Percentiles rank a stretch among this genome's conserved stretches.
Conservation (phyloP, 73 alveolate species). For the Tetrahymena thermophila region DNA sequence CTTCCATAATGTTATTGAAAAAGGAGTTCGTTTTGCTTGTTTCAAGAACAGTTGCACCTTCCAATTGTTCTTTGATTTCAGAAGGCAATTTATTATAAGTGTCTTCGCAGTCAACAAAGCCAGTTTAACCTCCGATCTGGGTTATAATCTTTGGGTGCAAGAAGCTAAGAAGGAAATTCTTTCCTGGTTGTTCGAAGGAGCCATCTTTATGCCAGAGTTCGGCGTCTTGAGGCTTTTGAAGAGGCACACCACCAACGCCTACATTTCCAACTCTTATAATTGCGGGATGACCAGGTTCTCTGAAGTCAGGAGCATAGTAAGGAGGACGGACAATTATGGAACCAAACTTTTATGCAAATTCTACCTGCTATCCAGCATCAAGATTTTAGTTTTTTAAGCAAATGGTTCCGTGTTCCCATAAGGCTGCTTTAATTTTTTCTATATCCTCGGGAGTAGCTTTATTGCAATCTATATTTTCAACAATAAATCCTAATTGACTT, state of each 20-base stretch:
- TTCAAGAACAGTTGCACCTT: background rate
- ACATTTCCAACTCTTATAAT: background rate
- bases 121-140: background rate
- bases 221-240: background rate
- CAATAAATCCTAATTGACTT: background rate
- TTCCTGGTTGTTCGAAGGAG: background rate
- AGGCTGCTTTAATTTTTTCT: background rate
- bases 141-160: background rate
- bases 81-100: background rate
- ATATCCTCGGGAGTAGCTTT: background rate
- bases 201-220: background rate
- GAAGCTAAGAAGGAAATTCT: background rate
- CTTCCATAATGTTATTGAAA: background rate
- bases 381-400: background rate
- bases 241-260: background rate
- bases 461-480: background rate
- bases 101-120: background rate
- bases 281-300: background rate
- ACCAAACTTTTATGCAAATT: background rate
- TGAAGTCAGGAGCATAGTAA: background rate
- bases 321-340: background rate
- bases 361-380: background rate
- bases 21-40: background rate
- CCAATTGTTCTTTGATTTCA: background rate
- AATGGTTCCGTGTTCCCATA: background rate